phyloP scores from a whole-genome alignment of 2,329 filamentous ascomycete genomes.

The Thermochaetoides dissita region DNA sequence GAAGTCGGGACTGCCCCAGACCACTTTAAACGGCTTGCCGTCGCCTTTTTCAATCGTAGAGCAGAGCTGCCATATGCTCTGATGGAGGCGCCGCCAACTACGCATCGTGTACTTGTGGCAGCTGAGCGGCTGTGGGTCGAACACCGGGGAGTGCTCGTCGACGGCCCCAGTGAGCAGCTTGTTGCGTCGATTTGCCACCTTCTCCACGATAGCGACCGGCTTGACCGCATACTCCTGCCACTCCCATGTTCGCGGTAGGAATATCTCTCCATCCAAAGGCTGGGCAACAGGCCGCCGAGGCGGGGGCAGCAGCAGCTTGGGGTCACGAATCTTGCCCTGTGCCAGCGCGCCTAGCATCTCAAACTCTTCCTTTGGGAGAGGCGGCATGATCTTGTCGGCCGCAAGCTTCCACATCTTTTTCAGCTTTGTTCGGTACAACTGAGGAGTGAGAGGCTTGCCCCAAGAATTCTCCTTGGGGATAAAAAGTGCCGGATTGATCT shows the following conservation, averaged over 20 bases:
- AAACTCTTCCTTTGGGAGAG: conserved; percentile 41
- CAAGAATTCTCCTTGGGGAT: conserved; percentile 34
- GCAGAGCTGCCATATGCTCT: conserved; percentile 29
- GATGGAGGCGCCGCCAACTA: conserved; percentile 34
- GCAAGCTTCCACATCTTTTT: conserved; percentile 34
- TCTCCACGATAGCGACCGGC: conserved; percentile 27
- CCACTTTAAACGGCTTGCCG: conserved; percentile 20
- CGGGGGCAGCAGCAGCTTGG: conserved; percentile 25
- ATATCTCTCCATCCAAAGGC: neutral
- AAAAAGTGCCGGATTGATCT: conserved; percentile 20
- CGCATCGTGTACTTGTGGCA: conserved; percentile 24
- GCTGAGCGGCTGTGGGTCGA: conserved; percentile 19
- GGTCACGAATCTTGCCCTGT: conserved; percentile 24
- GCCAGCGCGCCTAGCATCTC: conserved; percentile 35
- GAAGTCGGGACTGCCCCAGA: conserved; percentile 30
- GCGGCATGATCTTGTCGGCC: conserved; percentile 37
- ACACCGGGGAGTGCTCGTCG: conserved; percentile 22
- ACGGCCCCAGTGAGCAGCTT: conserved; percentile 25
- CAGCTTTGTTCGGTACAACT: conserved; percentile 27
- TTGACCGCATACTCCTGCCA: conserved; percentile 30
- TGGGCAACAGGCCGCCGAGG: conserved; percentile 21
- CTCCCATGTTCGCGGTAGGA: conserved; percentile 19
- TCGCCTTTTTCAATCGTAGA: conserved; percentile 25
- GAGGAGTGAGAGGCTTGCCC: conserved; percentile 30
- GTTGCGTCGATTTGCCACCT: conserved; percentile 20